These are phyloP conservation scores for Colletotrichum costaricense DNA, from an alignment of 2,329 filamentous ascomycete genomes.

Conservation along the genomic window DNA sequence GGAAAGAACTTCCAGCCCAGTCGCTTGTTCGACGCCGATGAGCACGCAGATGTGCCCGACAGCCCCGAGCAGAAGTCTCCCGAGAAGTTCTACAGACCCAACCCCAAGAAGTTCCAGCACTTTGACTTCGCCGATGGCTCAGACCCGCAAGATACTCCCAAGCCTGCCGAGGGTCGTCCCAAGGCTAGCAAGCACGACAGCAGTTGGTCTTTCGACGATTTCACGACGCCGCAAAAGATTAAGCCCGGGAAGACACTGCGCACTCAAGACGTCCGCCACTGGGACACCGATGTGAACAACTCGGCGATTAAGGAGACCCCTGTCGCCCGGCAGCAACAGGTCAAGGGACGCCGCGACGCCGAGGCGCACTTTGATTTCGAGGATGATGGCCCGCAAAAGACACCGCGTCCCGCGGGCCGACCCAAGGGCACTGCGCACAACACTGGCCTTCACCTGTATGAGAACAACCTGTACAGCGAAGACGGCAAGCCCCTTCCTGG, in stretches of 20 bases:
- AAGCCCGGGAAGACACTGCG: conserved; percentile 69
- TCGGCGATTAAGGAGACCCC: conserved; percentile 63
- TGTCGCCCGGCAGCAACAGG: conserved; percentile 65
- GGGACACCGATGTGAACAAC: conserved; percentile 77
- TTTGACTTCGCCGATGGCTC: conserved; percentile 82
- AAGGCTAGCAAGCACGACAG: conserved; percentile 72
- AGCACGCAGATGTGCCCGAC: conserved; percentile 54
- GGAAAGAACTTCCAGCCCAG: conserved; percentile 72
- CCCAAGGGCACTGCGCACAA: conserved; percentile 71
- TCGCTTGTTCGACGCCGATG: conserved; percentile 71
- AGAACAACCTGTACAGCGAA: conserved; percentile 78
- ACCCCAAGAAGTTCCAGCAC: conserved; percentile 85
- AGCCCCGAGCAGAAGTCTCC: conserved; percentile 54
- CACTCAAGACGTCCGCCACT: conserved; percentile 80
- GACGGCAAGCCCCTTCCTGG: conserved; percentile 56
- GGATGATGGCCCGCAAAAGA: conserved; percentile 74
- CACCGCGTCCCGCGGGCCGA: conserved; percentile 56
- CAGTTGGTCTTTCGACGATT: conserved; percentile 92
- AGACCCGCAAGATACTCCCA: conserved; percentile 60
- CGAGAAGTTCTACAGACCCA: conserved; percentile 67
- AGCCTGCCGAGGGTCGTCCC: conserved; percentile 55
- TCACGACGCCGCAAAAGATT: conserved; percentile 82
- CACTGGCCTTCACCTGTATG: conserved; percentile 78
- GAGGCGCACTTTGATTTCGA: conserved; percentile 86
- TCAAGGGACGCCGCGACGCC: conserved; percentile 79